A percentile compares a stretch with the other conserved stretches of the same genome.
phyloP scores from a whole-genome alignment of 2,329 filamentous ascomycete species.

The Aspergillus versicolor region DNA sequence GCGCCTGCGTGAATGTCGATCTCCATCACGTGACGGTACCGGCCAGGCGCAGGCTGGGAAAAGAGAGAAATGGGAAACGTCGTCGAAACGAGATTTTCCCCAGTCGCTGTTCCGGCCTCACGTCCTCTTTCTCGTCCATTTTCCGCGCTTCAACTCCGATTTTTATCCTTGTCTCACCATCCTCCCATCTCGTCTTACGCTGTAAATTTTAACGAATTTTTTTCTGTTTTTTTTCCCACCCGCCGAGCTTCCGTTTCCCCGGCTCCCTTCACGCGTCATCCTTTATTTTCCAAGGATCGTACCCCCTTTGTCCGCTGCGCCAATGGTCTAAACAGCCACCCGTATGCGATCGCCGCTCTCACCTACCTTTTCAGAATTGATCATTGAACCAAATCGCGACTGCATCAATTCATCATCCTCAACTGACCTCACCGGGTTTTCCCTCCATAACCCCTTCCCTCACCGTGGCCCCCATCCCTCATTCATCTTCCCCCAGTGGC shows the following conservation, averaged over 20 bases:
- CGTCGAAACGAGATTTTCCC: conserved; percentile 6
- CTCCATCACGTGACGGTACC: conserved; percentile 1
- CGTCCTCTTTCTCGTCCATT: conserved; percentile 4
- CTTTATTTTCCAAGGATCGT: conserved; percentile 7
- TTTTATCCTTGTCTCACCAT: conserved; percentile 1
- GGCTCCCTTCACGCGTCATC: conserved; percentile 1
- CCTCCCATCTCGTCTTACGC: not conserved
- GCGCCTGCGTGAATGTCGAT: conserved; percentile 2
- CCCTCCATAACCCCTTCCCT: conserved; percentile 10
- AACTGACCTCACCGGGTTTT: conserved; percentile 10
- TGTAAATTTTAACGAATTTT: conserved; percentile 3
- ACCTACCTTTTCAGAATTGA: conserved; percentile 9
- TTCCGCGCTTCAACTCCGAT: not conserved
- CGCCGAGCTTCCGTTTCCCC: conserved; percentile 9
- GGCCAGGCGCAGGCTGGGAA: not conserved
- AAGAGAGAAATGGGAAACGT: not conserved
- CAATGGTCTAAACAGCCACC: conserved; percentile 22
- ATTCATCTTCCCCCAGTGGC: conserved; percentile 35
- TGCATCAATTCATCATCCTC: conserved; percentile 1
- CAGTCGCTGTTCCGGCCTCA: conserved; percentile 8
- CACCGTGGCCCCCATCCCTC: conserved; percentile 41
- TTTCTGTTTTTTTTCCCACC: not conserved
- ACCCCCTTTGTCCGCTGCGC: conserved; percentile 21
- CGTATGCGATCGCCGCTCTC: conserved; percentile 15
- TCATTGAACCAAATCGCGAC: conserved; percentile 3